Percentiles rank a stretch among this genome's conserved stretches.
These are phyloP conservation scores for Suillus discolor DNA, from an alignment of 768 basidiomycete genomes.

Conservation along the genomic window DNA sequence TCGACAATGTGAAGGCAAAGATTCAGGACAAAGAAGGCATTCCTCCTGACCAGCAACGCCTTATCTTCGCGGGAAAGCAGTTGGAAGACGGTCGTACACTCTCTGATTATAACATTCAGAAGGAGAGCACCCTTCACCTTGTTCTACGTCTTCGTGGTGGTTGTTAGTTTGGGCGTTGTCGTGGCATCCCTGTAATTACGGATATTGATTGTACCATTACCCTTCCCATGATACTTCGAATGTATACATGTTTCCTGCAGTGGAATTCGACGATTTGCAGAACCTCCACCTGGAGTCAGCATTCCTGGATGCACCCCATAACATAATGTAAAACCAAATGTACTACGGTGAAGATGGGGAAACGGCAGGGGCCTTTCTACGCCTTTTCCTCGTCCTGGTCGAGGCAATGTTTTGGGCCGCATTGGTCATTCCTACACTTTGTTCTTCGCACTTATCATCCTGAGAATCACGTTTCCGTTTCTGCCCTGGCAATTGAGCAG, in stretches of 20 bases:
- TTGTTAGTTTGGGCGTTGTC: conserved; percentile 34
- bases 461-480: conserved; percentile 20
- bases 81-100: conserved; percentile 78
- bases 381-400: conserved; percentile 28
- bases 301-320: neutral
- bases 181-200: neutral
- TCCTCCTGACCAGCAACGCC: conserved; percentile 74
- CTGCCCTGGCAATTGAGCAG: conserved; percentile 7
- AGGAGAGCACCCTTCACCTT: conserved; percentile 72
- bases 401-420: neutral
- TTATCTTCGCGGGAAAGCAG: conserved; percentile 81
- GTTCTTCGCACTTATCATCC: neutral
- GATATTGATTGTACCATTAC: conserved; percentile 12
- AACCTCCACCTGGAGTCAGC: neutral
- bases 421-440: neutral
- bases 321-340: neutral
- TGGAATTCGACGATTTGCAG: neutral
- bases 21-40: conserved; percentile 84
- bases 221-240: neutral
- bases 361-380: conserved; percentile 10
- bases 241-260: neutral
- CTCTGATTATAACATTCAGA: conserved; percentile 79
- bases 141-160: conserved; percentile 81
- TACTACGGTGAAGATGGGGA: neutral
- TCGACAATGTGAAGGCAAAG: conserved; percentile 77